Percentiles rank a stretch among this genome's conserved stretches.
Conservation (phyloP, 805 yeast species). For the Ogataea philodendri region DNA sequence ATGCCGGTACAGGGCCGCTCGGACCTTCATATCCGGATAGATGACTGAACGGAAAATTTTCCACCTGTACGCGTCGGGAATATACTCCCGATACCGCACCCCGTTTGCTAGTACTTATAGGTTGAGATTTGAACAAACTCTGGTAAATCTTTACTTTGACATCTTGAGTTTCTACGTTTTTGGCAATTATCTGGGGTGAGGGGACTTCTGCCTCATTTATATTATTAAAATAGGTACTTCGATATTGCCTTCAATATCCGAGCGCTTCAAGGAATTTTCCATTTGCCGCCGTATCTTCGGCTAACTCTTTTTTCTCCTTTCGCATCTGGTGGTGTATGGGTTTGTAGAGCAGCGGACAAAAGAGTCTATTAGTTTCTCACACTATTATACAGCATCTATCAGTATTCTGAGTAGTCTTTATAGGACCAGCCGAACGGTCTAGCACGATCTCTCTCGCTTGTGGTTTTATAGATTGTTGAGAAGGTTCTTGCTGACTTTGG, state of each 20-base stretch:
- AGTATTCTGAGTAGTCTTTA: background rate
- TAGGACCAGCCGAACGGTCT: no score
- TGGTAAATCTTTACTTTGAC: no score
- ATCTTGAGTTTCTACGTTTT: constrained; percentile 1
- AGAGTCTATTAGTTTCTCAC: constrained; percentile 1
- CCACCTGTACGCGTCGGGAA: no score
- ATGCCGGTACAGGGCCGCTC: constrained; percentile 9
- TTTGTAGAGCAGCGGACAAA: background rate
- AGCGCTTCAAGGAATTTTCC: constrained; percentile 2
- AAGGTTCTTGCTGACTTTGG: background rate
- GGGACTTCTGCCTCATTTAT: background rate
- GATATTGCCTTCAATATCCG: background rate
- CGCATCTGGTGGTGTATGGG: constrained; percentile 5
- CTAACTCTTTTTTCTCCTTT: no score
- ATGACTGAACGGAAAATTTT: constrained; percentile 4
- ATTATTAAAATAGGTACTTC: no score
- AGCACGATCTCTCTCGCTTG: background rate
- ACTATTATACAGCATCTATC: constrained; percentile 8
- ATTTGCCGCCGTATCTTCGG: background rate
- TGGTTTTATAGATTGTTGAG: background rate
- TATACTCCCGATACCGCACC: no score
- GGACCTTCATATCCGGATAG: constrained; percentile 4
- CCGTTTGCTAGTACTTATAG: no score
- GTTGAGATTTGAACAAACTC: no score
- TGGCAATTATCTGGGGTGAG: constrained; percentile 4